These are phyloP conservation scores for Meyerozyma guilliermondii DNA, from an alignment of 1,139 yeast species.

Conservation along the genomic window DNA sequence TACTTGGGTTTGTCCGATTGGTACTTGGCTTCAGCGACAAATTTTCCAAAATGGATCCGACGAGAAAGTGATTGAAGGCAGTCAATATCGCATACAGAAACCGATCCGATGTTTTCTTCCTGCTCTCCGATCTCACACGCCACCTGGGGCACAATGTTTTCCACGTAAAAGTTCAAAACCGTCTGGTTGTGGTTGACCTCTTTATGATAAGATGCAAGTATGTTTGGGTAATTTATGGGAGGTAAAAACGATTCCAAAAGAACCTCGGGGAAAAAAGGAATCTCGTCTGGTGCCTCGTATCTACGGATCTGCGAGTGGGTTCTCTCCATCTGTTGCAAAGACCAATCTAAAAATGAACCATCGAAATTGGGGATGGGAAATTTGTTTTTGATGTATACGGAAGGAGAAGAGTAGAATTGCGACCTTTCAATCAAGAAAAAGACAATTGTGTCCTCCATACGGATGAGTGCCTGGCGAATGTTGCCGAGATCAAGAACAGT, in stretches of 20 bases:
- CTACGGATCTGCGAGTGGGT: constrained; percentile 83
- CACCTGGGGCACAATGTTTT: constrained; percentile 67
- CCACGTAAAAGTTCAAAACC: constrained; percentile 63
- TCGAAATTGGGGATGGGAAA: constrained; percentile 62
- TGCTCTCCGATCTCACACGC: constrained; percentile 72
- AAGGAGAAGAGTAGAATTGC: constrained; percentile 72
- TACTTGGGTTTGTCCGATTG: constrained; percentile 61
- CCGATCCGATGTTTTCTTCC: constrained; percentile 81
- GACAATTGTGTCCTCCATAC: constrained; percentile 95
- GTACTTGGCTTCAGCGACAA: constrained; percentile 94
- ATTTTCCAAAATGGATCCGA: constrained; percentile 93
- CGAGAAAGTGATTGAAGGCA: constrained; percentile 86
- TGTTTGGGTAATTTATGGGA: constrained; percentile 68
- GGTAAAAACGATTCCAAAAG: constrained; percentile 72
- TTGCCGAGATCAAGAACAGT: constrained; percentile 77
- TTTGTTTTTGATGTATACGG: constrained; percentile 62
- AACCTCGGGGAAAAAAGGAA: constrained; percentile 78
- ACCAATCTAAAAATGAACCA: constrained; percentile 87
- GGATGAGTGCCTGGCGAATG: constrained; percentile 76
- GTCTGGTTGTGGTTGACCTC: constrained; percentile 73
- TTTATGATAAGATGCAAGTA: constrained; percentile 67
- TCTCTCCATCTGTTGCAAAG: constrained; percentile 68
- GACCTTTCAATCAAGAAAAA: constrained; percentile 91
- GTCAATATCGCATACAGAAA: constrained; percentile 80
- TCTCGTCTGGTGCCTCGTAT: constrained; percentile 92